Percentiles rank a stretch among this genome's conserved stretches.
Evolutionary conservation across 2,329 filamentous ascomycete species (phyloP).

Genomic region (Fusarium staphyleae): DNA sequence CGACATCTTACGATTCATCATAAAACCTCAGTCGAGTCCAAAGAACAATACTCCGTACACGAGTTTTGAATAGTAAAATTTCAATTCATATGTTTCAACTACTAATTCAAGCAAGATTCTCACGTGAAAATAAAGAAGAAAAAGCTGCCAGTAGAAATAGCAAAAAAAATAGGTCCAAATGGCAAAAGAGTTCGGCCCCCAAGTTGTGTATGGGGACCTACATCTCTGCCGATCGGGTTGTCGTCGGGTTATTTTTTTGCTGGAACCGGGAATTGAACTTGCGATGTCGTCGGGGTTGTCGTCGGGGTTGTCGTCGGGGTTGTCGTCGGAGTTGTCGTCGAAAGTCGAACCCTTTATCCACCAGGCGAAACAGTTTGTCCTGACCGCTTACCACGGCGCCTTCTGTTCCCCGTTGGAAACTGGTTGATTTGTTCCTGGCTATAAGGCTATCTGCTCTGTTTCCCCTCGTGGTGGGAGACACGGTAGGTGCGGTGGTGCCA

Average conservation of each 20-base stretch:
- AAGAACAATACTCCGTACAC: background rate
- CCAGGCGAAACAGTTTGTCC: constrained; percentile 39
- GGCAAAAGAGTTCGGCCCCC: constrained; percentile 43
- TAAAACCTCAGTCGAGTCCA: constrained; percentile 1
- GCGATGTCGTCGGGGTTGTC: constrained; percentile 1
- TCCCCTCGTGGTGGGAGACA: background rate
- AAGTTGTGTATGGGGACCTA: constrained; percentile 28
- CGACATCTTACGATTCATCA: background rate
- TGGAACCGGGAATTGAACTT: background rate
- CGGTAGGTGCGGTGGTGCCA: constrained; percentile 2
- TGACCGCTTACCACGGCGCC: constrained; percentile 41
- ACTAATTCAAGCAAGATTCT: background rate
- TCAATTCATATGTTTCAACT: background rate
- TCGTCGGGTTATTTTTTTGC: background rate
- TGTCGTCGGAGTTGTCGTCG: constrained; percentile 5
- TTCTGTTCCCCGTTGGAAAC: constrained; percentile 25
- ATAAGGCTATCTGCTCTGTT: constrained; percentile 17
- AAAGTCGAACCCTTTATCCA: constrained; percentile 13
- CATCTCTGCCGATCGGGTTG: constrained; percentile 34
- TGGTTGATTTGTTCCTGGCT: background rate
- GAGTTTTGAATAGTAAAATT: background rate
- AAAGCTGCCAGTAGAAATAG: background rate
- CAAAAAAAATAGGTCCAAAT: constrained; percentile 1
- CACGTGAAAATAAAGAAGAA: background rate
- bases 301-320: constrained; percentile 19